Conservation (phyloP, 805 yeast genomes). For the Barnettozyma wickerhamii region DNA sequence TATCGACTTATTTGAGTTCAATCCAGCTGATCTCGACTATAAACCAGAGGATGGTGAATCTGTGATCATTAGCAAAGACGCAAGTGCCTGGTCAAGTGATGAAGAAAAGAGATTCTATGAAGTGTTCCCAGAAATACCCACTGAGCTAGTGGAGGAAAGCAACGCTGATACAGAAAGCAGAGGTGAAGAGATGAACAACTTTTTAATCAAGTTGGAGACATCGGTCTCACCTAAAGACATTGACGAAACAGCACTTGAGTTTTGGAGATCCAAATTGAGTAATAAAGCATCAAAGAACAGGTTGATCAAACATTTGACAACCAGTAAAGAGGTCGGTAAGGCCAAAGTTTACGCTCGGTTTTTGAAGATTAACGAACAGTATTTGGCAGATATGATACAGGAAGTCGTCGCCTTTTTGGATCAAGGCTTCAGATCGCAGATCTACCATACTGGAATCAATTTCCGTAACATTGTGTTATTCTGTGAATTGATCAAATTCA, state of each 20-base stretch:
- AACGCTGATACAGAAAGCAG: slow-evolving; percentile 22
- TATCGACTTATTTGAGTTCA: slow-evolving; percentile 34
- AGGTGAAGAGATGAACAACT: slow-evolving; percentile 36
- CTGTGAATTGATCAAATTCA: slow-evolving; percentile 73
- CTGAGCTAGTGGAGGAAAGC: slow-evolving; percentile 29
- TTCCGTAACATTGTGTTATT: slow-evolving; percentile 59
- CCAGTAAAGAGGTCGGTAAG: slow-evolving; percentile 41
- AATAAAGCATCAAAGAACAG: slow-evolving; percentile 71
- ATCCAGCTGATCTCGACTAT: slow-evolving; percentile 23
- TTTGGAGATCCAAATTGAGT: slow-evolving; percentile 48
- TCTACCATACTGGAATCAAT: slow-evolving; percentile 47
- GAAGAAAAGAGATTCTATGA: slow-evolving; percentile 65
- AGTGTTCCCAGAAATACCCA: slow-evolving; percentile 40
- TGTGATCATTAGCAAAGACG: slow-evolving; percentile 26
- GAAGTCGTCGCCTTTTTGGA: slow-evolving; percentile 55
- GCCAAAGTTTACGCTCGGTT: slow-evolving; percentile 59
- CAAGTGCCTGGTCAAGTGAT: slow-evolving; percentile 57
- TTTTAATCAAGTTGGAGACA: slow-evolving; percentile 39
- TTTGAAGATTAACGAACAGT: slow-evolving; percentile 51
- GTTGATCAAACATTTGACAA: slow-evolving; percentile 50
- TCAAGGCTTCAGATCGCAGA: slow-evolving; percentile 54
- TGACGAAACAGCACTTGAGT: slow-evolving; percentile 43
- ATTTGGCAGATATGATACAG: slow-evolving; percentile 45
- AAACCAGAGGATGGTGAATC: slow-evolving; percentile 23
- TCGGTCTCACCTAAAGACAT: slow-evolving; percentile 44